These are phyloP conservation scores for Cryptomeria japonica DNA, from an alignment of 75 land plant species.

Conservation along the genomic window DNA sequence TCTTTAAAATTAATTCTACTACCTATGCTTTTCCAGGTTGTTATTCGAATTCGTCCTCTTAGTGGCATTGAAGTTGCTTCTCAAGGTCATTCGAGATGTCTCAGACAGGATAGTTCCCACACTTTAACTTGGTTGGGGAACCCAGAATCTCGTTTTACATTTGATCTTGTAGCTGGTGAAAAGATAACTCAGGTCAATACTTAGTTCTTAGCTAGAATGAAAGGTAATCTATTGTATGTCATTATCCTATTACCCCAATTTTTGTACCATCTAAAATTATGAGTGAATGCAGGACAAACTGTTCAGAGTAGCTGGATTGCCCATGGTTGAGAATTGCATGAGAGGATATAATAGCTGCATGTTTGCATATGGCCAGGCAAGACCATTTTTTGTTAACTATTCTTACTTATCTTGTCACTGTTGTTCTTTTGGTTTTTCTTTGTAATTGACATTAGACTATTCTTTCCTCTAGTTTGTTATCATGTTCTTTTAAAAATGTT, in stretches of 20 bases:
- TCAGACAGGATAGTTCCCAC: slow-evolving; percentile 80
- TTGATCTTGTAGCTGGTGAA: slow-evolving; percentile 92
- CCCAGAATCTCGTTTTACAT: slow-evolving; percentile 94
- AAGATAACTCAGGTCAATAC: slow-evolving; percentile 71
- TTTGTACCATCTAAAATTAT: background rate
- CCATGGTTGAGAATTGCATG: slow-evolving; percentile 97
- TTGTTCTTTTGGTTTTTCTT: background rate
- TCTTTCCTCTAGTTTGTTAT: background rate
- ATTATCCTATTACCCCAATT: background rate
- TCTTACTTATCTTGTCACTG: background rate
- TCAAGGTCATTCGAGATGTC: slow-evolving; percentile 80
- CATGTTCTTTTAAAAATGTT: background rate
- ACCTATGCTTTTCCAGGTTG: slow-evolving; percentile 44
- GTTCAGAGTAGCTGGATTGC: slow-evolving; percentile 93
- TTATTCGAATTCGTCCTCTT: slow-evolving; percentile 82
- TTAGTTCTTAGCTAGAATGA: background rate
- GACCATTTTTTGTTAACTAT: slow-evolving; percentile 14
- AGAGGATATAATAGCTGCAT: slow-evolving; percentile 96
- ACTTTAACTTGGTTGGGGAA: slow-evolving; percentile 89
- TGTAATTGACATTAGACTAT: background rate
- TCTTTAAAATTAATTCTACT: background rate
- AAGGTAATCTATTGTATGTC: slow-evolving; percentile 1
- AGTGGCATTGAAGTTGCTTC: slow-evolving; percentile 68
- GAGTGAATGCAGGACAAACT: slow-evolving; percentile 70
- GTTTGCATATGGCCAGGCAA: slow-evolving; percentile 98